phyloP scores from a whole-genome alignment of 441 rosid species.

The Dalechampia spathulata region DNA sequence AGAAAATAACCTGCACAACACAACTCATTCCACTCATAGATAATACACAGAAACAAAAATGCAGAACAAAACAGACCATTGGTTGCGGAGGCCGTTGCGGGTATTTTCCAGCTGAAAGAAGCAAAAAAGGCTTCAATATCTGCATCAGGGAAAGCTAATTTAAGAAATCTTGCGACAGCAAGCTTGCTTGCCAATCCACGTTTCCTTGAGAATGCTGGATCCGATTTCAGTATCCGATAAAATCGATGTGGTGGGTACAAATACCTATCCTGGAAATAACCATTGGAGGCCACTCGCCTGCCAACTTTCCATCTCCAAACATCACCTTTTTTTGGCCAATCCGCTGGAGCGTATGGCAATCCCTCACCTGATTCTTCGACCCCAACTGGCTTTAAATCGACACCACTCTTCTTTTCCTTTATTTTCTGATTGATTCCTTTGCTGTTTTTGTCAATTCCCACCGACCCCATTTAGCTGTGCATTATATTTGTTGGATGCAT shows the following conservation, averaged over 20 bases:
- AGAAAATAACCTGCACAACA: no score
- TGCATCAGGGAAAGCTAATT: slow-evolving; percentile 37
- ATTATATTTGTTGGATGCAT: no score
- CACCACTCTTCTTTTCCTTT: slow-evolving; percentile 20
- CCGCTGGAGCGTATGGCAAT: slow-evolving; percentile 69
- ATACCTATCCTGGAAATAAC: slow-evolving; percentile 54
- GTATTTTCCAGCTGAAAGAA: slow-evolving; percentile 75
- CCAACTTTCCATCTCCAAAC: slow-evolving; percentile 80
- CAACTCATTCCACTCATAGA: no score
- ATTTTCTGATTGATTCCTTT: slow-evolving; percentile 13
- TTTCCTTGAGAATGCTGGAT: background rate
- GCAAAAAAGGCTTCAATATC: slow-evolving; percentile 59
- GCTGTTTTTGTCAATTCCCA: slow-evolving; percentile 39
- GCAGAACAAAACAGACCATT: slow-evolving; percentile 25
- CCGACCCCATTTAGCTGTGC: slow-evolving; percentile 19
- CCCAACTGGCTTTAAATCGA: slow-evolving; percentile 32
- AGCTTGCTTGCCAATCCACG: slow-evolving; percentile 54
- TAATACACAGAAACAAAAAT: slow-evolving; percentile 9
- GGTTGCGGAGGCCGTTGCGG: slow-evolving; percentile 19
- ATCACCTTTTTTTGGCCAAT: slow-evolving; percentile 77
- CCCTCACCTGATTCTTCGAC: slow-evolving; percentile 54
- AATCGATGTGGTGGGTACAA: slow-evolving; percentile 54
- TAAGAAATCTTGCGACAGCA: slow-evolving; percentile 44
- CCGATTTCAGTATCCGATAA: background rate
- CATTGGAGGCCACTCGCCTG: slow-evolving; percentile 37